A percentile compares a stretch with the other conserved stretches of the same genome.
Evolutionary conservation across 495 filamentous ascomycete species (phyloP).

Genomic region (Daldinia childiae): DNA sequence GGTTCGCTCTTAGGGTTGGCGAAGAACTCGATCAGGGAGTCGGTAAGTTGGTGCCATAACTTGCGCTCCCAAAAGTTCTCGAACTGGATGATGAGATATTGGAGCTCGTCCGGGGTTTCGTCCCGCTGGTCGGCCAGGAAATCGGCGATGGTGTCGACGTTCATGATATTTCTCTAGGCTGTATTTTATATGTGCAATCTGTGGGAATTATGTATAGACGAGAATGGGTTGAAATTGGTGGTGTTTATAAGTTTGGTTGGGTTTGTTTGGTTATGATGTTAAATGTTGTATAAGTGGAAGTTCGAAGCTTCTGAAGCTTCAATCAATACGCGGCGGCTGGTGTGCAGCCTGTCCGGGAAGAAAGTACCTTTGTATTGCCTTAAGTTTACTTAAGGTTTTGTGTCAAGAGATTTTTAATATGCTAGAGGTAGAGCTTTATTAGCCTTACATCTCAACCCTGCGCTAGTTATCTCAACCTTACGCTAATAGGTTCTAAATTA

Average conservation of each 20-base stretch:
- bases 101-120: constrained; percentile 84
- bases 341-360: constrained; percentile 46
- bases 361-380: constrained; percentile 26
- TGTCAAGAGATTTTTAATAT: too few relatives aligned
- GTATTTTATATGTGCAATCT: constrained; percentile 4
- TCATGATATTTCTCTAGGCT: constrained; percentile 62
- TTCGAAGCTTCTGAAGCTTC: constrained; percentile 35
- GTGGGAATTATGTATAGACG: not conserved
- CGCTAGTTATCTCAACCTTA: too few relatives aligned
- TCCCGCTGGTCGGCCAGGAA: constrained; percentile 89
- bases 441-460: too few relatives aligned
- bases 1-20: constrained; percentile 78
- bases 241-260: constrained; percentile 8
- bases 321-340: constrained; percentile 47
- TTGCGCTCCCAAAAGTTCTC: constrained; percentile 99
- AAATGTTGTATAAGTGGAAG: constrained; percentile 16
- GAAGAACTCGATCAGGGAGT: constrained; percentile 89
- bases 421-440: too few relatives aligned
- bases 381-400: too few relatives aligned
- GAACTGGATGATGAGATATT: constrained; percentile 87
- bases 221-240: constrained; percentile 9
- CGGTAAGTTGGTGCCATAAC: constrained; percentile 98
- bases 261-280: not conserved
- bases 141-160: constrained; percentile 86
- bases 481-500: too few relatives aligned